These are phyloP conservation scores for Deinandra increscens DNA, from an alignment of 129 eudicot genomes.

Conservation along the genomic window DNA sequence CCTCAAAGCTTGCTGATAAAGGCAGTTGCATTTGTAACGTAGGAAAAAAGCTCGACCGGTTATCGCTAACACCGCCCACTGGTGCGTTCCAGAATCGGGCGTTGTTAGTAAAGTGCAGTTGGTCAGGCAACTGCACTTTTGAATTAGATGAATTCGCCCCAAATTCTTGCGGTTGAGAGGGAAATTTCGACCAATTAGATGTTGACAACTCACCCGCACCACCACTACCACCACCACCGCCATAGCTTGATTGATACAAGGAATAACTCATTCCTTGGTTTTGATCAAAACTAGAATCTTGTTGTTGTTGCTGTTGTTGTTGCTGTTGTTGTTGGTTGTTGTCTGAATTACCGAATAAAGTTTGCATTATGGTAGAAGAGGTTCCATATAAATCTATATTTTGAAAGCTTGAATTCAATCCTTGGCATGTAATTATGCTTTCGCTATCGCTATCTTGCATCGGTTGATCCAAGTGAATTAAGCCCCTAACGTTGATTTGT, in stretches of 20 bases:
- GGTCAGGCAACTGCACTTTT: constrained; percentile 28
- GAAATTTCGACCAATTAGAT: constrained; percentile 34
- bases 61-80: constrained; percentile 36
- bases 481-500: constrained; percentile 41
- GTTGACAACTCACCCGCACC: constrained; percentile 23
- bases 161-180: constrained; percentile 37
- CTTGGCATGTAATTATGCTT: constrained; percentile 45
- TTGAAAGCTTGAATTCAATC: constrained; percentile 43
- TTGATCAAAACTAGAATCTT: constrained; percentile 33
- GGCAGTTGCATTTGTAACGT: constrained; percentile 51
- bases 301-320: constrained; percentile 26
- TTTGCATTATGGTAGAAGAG: constrained; percentile 49
- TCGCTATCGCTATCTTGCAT: constrained; percentile 38
- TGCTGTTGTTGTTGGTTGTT: constrained; percentile 42
- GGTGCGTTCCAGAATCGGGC: constrained; percentile 81
- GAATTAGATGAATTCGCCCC: constrained; percentile 39
- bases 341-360: constrained; percentile 52
- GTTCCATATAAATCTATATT: constrained; percentile 50
- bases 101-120: constrained; percentile 37
- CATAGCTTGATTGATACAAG: constrained; percentile 36
- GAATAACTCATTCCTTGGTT: constrained; percentile 36
- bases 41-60: constrained; percentile 51
- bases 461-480: constrained; percentile 43
- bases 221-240: constrained; percentile 12
- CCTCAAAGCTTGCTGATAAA: constrained; percentile 50